Percentiles rank a stretch among this genome's conserved stretches.
Conservation (phyloP, 2,329 filamentous ascomycete species). For the Aspergillus sp. region DNA sequence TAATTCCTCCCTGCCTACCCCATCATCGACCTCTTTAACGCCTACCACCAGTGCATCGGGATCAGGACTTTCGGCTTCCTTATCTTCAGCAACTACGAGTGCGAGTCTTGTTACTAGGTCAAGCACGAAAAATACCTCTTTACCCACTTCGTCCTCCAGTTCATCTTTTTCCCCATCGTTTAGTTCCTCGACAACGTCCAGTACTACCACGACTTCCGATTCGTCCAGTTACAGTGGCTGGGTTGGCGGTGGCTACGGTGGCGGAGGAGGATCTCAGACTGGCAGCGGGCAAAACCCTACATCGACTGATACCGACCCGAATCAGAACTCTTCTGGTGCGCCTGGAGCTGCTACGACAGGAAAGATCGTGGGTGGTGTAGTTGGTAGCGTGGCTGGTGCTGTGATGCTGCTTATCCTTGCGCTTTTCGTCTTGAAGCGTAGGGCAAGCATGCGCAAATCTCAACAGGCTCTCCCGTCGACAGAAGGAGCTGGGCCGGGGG, state of each 20-base stretch:
- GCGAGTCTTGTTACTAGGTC: neutral
- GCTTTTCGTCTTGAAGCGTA: conserved; percentile 43
- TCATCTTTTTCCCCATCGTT: neutral
- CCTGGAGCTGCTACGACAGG: conserved; percentile 36
- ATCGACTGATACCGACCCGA: conserved; percentile 4
- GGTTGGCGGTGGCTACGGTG: conserved; percentile 2
- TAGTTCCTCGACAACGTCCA: neutral
- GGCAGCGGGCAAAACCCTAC: conserved; percentile 3
- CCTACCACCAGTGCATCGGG: neutral
- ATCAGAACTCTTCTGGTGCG: conserved; percentile 10
- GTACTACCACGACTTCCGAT: neutral
- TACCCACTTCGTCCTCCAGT: neutral
- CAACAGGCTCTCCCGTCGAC: conserved; percentile 18
- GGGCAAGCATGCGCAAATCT: conserved; percentile 29
- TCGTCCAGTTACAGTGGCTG: neutral
- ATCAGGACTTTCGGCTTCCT: neutral
- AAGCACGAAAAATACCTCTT: neutral
- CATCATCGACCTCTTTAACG: conserved; percentile 1
- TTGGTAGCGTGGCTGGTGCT: conserved; percentile 55
- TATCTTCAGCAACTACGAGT: neutral
- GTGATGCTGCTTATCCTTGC: conserved; percentile 41
- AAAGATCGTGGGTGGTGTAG: conserved; percentile 55
- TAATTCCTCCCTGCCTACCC: conserved; percentile 2
- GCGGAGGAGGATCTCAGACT: conserved; percentile 8
- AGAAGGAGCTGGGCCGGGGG: conserved; percentile 14